phyloP scores from a whole-genome alignment of 495 filamentous ascomycete genomes.

The Neurospora tetraspora region DNA sequence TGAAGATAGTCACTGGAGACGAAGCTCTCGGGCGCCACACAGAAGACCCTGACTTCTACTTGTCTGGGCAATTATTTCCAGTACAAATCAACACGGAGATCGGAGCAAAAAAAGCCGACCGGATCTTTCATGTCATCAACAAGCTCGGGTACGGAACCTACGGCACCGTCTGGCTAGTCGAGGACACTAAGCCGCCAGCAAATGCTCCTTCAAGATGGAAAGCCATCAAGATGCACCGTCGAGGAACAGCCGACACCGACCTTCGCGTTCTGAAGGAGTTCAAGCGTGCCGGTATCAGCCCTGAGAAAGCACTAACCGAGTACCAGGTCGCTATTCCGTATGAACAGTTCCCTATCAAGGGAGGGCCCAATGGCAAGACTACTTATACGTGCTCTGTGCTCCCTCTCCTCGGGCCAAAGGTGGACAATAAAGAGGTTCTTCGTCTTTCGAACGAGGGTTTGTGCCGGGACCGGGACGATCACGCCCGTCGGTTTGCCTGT shows the following conservation, averaged over 20 bases:
- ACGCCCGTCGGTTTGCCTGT: not conserved
- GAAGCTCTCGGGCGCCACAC: not conserved
- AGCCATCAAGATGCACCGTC: not conserved
- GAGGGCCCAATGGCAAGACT: not conserved
- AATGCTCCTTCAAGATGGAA: not conserved
- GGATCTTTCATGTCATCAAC: slow-evolving; percentile 23
- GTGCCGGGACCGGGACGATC: not conserved
- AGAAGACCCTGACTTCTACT: not conserved
- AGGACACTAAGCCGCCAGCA: slow-evolving; percentile 14
- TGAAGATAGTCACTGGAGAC: not conserved
- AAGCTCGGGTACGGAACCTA: slow-evolving; percentile 40
- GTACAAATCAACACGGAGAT: not conserved
- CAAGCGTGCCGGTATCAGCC: not conserved
- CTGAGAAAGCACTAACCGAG: not conserved
- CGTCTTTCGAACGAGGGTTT: not conserved
- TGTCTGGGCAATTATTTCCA: not conserved
- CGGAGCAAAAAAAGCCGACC: not conserved
- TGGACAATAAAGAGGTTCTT: not conserved
- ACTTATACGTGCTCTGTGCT: not conserved
- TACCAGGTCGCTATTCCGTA: not conserved
- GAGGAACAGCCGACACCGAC: not conserved
- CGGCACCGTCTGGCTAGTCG: slow-evolving; percentile 41
- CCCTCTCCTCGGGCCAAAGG: not conserved
- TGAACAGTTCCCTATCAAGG: not conserved
- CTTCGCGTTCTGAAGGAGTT: not conserved